Evolutionary conservation across 352 stramenopile species (phyloP), one percentile per base, ranked within the genome.

Genomic region (Globisporangium acanthophoron): DNA sequence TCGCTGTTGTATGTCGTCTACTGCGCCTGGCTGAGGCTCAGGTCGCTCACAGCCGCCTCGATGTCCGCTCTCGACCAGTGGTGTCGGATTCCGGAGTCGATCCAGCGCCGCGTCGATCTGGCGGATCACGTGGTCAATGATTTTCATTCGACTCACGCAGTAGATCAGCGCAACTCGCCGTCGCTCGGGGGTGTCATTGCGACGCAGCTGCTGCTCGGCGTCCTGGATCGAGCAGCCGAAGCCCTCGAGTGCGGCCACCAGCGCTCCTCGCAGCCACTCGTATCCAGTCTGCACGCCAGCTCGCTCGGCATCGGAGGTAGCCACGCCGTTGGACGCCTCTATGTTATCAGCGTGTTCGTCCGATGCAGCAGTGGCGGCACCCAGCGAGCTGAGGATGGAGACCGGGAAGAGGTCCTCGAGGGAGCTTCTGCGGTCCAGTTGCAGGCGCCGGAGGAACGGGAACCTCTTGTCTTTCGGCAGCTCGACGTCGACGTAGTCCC

Each of bases 401-500:
- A 55, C 37, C 6, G 78, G 76, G 43, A 87, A 78, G 18, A 88
- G 52, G 44, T 78, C 72, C 7, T 82, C 67, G 16, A 88, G 62
- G 2, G 70, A 80, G 31, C 66, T 80, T 44, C 71, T 52, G 12
- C 62, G 56, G 51, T 89, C 78, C 24, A 88, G 65, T 18, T 76
- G 74, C 6, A 90, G 61, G 15, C 76, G 63, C 33, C 71, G 70
- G 49, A 76, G 64, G 54, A 86, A 86, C 11, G 71, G 71, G 43
- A 85, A 70, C 31, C 70, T 77, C 15, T 55, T 70, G 1, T 73
- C 62, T 31, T 73, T 82, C 7, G 71, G 70, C 18, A 91, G 58
- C 27, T 77, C 69, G n/a, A 92, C 43, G 31, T 90, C 80, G 15
- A 90, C 69, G 35, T 67, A 81, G 52, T 90, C 91, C 88, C 90